phyloP scores from a whole-genome alignment of 805 yeast species.

The Schwanniomyces vanrijiae region DNA sequence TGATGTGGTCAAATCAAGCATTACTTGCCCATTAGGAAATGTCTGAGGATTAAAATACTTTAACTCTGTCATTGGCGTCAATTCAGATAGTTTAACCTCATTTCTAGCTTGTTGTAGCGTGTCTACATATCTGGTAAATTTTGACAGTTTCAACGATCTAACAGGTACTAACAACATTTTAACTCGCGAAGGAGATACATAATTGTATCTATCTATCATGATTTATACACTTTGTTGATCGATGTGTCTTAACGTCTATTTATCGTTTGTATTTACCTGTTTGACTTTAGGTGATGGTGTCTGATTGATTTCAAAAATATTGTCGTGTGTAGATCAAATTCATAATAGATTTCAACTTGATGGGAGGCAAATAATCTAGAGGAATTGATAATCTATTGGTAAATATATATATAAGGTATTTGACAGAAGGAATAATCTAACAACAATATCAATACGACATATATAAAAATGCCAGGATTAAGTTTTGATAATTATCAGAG shows the following conservation, averaged over 20 bases:
- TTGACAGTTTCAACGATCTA: slow-evolving; percentile 43
- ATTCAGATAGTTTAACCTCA: slow-evolving; percentile 74
- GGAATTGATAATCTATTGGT: neutral
- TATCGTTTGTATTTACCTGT: neutral
- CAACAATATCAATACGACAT: neutral
- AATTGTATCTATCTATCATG: slow-evolving; percentile 42
- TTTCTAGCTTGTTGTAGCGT: slow-evolving; percentile 44
- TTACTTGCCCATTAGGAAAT: slow-evolving; percentile 73
- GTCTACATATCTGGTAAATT: slow-evolving; percentile 44
- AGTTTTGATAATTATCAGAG: slow-evolving; percentile 93
- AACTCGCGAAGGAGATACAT: slow-evolving; percentile 65
- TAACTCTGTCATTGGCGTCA: slow-evolving; percentile 55
- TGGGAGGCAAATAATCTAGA: slow-evolving; percentile 2
- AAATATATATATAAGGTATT: neutral
- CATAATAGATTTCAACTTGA: slow-evolving; percentile 1
- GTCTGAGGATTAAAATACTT: slow-evolving; percentile 77
- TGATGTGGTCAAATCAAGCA: slow-evolving; percentile 53
- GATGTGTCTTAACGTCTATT: neutral
- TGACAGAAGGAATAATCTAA: neutral
- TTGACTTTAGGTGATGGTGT: neutral
- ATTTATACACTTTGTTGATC: neutral
- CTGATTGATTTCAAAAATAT: neutral
- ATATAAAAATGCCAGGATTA: slow-evolving; percentile 71
- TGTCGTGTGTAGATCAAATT: slow-evolving; percentile 2
- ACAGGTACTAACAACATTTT: slow-evolving; percentile 69